Conservation (phyloP, 148 eudicot genomes). For the Cornus suecica region DNA sequence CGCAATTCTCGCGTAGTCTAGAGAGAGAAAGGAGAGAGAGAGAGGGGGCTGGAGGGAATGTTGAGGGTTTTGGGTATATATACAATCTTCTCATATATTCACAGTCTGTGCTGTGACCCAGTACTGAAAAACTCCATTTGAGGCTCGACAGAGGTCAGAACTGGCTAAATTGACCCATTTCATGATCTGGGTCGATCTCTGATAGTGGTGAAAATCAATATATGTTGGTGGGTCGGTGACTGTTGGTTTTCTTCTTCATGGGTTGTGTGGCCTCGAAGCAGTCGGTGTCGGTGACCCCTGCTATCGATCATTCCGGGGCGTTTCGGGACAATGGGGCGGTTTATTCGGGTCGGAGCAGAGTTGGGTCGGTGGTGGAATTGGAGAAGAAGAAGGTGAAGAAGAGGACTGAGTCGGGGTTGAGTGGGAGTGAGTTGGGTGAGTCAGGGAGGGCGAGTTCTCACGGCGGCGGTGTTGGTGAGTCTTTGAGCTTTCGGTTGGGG, state of each 20-base stretch:
- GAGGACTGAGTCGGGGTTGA: slow-evolving; percentile 43
- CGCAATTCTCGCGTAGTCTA: slow-evolving; percentile 41
- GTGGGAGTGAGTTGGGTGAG: slow-evolving; percentile 51
- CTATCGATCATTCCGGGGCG: slow-evolving; percentile 66
- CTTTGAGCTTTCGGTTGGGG: slow-evolving; percentile 81
- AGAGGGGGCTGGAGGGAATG: neutral
- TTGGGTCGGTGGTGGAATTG: slow-evolving; percentile 29
- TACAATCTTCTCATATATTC: neutral
- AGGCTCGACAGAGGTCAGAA: slow-evolving; percentile 19
- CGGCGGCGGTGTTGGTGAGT: slow-evolving; percentile 39
- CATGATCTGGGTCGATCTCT: slow-evolving; percentile 40
- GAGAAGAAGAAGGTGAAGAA: slow-evolving; percentile 40
- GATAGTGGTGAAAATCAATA: neutral
- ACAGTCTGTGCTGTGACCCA: neutral
- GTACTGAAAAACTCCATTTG: neutral
- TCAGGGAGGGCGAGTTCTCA: slow-evolving; percentile 51
- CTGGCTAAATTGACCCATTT: neutral
- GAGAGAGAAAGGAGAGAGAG: neutral
- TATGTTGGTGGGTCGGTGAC: slow-evolving; percentile 15
- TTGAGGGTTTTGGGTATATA: neutral
- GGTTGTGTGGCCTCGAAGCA: slow-evolving; percentile 95
- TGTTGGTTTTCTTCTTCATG: slow-evolving; percentile 40
- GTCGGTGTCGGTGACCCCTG: slow-evolving; percentile 82
- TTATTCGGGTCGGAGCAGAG: slow-evolving; percentile 44
- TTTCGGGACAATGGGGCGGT: slow-evolving; percentile 41